A percentile compares a stretch with the other conserved stretches of the same genome.
phyloP scores from a whole-genome alignment of 331 rosid genomes.

The Quercus lobata region DNA sequence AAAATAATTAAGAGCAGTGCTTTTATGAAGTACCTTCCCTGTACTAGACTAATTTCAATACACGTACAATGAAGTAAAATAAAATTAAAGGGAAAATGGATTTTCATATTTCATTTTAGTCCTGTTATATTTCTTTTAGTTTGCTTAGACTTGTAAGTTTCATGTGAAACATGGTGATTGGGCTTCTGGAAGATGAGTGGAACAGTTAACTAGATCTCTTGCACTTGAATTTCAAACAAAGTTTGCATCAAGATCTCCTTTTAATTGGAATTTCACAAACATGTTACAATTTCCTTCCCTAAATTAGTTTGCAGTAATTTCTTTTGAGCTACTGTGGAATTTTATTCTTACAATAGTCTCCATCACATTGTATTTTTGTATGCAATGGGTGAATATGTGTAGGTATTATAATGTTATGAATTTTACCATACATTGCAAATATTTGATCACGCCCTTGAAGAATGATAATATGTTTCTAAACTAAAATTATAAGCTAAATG shows the following conservation, averaged over 20 bases:
- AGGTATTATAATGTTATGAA: background rate
- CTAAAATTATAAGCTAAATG: background rate
- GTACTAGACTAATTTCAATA: background rate
- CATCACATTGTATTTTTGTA: background rate
- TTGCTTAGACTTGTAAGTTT: no score
- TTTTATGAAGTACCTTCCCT: no score
- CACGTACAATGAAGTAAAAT: background rate
- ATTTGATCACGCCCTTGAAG: background rate
- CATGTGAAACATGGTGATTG: no score
- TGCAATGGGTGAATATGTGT: background rate
- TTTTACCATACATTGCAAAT: background rate
- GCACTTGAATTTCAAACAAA: background rate
- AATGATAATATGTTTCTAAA: background rate
- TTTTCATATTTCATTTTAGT: background rate
- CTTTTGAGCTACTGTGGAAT: no score
- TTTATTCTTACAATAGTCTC: background rate
- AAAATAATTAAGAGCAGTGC: no score
- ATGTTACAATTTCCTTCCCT: no score
- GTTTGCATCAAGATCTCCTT: background rate
- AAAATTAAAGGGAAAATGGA: no score
- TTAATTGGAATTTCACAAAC: background rate
- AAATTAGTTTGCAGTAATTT: no score
- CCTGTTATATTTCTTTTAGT: no score
- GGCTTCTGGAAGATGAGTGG: no score
- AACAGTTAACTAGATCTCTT: background rate